These are phyloP conservation scores for Ascoidea asiatica DNA, from an alignment of 805 yeast genomes.

Conservation along the genomic window DNA sequence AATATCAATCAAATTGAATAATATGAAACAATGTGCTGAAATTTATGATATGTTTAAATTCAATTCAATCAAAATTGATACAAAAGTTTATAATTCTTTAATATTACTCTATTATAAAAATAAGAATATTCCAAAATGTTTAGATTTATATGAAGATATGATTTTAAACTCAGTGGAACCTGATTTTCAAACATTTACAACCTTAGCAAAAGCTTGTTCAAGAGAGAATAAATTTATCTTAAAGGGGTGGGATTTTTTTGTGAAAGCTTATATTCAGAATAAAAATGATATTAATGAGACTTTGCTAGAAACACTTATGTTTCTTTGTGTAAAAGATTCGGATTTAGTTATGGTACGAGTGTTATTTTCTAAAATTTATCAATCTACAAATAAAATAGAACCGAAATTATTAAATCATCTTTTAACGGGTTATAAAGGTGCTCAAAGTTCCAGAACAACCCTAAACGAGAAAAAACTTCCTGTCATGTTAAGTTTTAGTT, in stretches of 20 bases:
- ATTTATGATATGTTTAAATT: conserved; percentile 82
- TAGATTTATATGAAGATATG: conserved; percentile 71
- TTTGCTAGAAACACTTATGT: conserved; percentile 4
- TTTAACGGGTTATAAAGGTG: conserved; percentile 35
- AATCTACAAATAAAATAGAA: conserved; percentile 15
- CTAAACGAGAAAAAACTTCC: conserved; percentile 16
- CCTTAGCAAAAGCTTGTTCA: conserved; percentile 58
- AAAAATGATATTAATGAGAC: conserved; percentile 15
- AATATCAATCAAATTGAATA: conserved; percentile 38
- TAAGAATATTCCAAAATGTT: conserved; percentile 55
- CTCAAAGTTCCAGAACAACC: too few relatives aligned
- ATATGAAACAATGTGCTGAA: conserved; percentile 49
- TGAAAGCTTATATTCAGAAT: conserved; percentile 38
- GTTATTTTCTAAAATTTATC: not conserved
- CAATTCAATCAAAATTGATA: conserved; percentile 49
- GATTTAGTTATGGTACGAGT: not conserved
- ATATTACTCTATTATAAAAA: conserved; percentile 43
- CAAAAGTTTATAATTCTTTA: conserved; percentile 56
- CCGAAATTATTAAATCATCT: conserved; percentile 30
- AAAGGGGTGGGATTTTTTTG: conserved; percentile 69
- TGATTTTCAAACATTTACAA: conserved; percentile 31
- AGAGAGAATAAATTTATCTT: conserved; percentile 30
- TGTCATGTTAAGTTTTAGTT: conserved; percentile 25
- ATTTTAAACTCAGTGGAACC: conserved; percentile 21
- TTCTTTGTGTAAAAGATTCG: not conserved